These are phyloP conservation scores for Scleromitrula shiraiana DNA, from an alignment of 2,329 filamentous ascomycete genomes.

Conservation along the genomic window DNA sequence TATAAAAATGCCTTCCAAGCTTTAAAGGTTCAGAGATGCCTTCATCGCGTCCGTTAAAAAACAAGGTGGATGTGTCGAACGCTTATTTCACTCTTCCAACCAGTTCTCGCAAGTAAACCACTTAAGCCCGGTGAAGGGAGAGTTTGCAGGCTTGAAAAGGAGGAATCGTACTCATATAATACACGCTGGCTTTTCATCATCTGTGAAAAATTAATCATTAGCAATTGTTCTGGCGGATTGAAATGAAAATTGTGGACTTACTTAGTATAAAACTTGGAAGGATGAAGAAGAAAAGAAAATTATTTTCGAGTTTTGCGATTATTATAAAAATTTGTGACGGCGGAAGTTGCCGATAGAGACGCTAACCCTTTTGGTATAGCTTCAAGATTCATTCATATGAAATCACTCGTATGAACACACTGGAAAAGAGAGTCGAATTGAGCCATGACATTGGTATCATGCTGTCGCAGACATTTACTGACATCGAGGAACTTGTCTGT, in stretches of 20 bases:
- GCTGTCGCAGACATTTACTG: conserved; percentile 6
- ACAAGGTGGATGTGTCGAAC: conserved; percentile 99
- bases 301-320: conserved; percentile 26
- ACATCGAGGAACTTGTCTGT: background rate
- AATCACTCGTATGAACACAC: background rate
- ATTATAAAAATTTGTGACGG: conserved; percentile 19
- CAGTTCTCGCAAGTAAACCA: conserved; percentile 62
- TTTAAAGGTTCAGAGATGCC: conserved; percentile 79
- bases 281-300: conserved; percentile 60
- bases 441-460: conserved; percentile 19
- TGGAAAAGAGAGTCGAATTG: background rate
- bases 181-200: conserved; percentile 99
- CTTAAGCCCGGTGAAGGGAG: conserved; percentile 88
- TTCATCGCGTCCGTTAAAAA: conserved; percentile 90
- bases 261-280: conserved; percentile 99
- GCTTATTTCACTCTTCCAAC: conserved; percentile 86
- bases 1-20: conserved; percentile 43
- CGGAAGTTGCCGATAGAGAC: conserved; percentile 13
- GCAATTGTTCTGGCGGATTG: conserved; percentile 13
- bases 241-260: conserved; percentile 44
- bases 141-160: conserved; percentile 61
- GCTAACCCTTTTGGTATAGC: conserved; percentile 23
- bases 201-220: conserved; percentile 41
- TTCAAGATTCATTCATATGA: conserved; percentile 5
- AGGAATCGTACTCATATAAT: conserved; percentile 73